These are phyloP conservation scores for Phytophthora lateralis DNA, from an alignment of 352 stramenopile genomes.

Conservation along the genomic window DNA sequence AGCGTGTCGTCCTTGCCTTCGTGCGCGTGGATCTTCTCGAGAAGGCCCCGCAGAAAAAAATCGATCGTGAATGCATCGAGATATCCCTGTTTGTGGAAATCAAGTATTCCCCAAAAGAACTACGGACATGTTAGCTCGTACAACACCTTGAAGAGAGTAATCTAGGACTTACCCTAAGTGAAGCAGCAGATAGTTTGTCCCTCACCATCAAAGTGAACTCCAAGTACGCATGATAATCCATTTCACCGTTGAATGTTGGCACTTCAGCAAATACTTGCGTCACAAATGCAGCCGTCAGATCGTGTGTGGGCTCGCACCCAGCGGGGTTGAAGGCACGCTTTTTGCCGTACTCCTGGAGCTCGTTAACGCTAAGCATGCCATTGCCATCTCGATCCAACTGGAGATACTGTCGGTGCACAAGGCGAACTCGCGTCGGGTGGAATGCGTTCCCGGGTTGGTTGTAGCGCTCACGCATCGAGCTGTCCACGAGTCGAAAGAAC, in stretches of 20 bases:
- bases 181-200: conserved; percentile 38
- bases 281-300: conserved; percentile 62
- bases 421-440: conserved; percentile 33
- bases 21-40: conserved; percentile 47
- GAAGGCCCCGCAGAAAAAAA: conserved; percentile 62
- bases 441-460: conserved; percentile 42
- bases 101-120: conserved; percentile 75
- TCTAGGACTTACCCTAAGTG: conserved; percentile 44
- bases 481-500: conserved; percentile 53
- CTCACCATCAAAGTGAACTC: conserved; percentile 65
- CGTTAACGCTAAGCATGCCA: conserved; percentile 52
- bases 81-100: conserved; percentile 71
- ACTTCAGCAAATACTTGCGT: conserved; percentile 59
- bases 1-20: conserved; percentile 34
- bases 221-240: conserved; percentile 70
- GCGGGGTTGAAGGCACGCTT: conserved; percentile 70
- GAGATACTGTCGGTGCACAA: conserved; percentile 63
- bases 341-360: conserved; percentile 65
- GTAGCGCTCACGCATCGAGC: conserved; percentile 37
- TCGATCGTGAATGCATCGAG: conserved; percentile 67
- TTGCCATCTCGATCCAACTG: conserved; percentile 72
- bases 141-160: too few species aligned
- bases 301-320: conserved; percentile 47
- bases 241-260: conserved; percentile 54
- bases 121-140: conserved; percentile 18